Evolutionary conservation across 1,284 basidiomycete genomes (phyloP), one percentile per base, ranked within the genome.

Genomic region (Omphalotus olearius): DNA sequence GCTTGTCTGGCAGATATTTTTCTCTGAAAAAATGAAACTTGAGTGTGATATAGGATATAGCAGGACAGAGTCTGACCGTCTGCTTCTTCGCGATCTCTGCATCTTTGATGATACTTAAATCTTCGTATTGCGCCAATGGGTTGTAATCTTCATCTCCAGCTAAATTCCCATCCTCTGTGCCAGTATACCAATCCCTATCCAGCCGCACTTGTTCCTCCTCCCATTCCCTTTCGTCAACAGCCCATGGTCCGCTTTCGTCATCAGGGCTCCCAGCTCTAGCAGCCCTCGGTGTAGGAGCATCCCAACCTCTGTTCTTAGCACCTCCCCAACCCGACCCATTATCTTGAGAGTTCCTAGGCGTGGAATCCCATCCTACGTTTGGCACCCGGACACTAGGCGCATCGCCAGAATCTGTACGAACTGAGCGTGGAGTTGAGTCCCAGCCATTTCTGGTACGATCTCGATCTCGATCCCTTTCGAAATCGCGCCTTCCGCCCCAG

Each of bases 1-100:
- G 93, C 93, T 68, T 97, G 93, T 51, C 86, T 78, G 3, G 94
- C 94, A 1, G 93, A 95, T 16, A 95, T 83, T 67, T 88, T 88
- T 70, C 88, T 93, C 79, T 87, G 57, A 17, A 60, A 54, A 33
- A 60, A 50, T 16, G 44, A 36, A 35, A 53, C 45, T 30, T 30
- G 42, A 55, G 23, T 50, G 2, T 23, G 23, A n/a, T n/a, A n/a
- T n/a, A n/a, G n/a, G 26, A 23, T 18, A 20, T n/a, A 33, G 18
- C 14, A 38, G 20, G 23, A 28, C 25, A 26, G 38, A 17, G 6
- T 68, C 83, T 54, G 45, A 88, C 87, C 45, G 83, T 81, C 63
- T 86, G 83, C 67, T 93, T 93, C 26, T 76, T 82, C 20, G 85
- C 82, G 62, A 93, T 79, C 64, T 95, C 91, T 3, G 83, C 82